phyloP scores from a whole-genome alignment of 768 basidiomycete species.

The Leccinum rimulosum region DNA sequence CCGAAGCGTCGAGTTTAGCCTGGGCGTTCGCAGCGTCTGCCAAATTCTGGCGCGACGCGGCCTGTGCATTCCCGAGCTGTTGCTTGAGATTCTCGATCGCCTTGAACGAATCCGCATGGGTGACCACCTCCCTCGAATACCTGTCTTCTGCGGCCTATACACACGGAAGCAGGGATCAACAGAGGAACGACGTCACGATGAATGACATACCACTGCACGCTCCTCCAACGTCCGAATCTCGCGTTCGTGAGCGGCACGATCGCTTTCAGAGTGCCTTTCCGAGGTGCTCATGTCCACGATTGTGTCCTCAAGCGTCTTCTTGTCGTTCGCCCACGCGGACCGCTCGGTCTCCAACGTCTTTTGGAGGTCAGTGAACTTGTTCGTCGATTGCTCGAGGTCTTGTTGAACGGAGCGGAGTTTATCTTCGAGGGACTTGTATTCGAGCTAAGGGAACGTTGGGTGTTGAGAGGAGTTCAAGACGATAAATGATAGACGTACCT shows the following conservation, averaged over 20 bases:
- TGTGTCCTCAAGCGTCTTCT: constrained; percentile 78
- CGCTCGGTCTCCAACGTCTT: constrained; percentile 69
- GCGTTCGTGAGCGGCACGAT: constrained; percentile 59
- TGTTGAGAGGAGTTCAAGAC: background rate
- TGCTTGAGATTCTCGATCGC: constrained; percentile 59
- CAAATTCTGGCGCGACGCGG: constrained; percentile 53
- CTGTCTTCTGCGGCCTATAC: constrained; percentile 71
- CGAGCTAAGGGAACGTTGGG: constrained; percentile 44
- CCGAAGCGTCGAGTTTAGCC: constrained; percentile 67
- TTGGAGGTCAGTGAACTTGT: constrained; percentile 57
- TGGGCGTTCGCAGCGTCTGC: constrained; percentile 70
- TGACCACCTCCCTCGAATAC: constrained; percentile 76
- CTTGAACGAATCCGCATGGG: constrained; percentile 86
- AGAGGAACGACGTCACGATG: background rate
- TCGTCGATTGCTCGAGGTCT: constrained; percentile 49
- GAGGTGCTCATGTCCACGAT: constrained; percentile 79
- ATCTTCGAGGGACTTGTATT: constrained; percentile 60
- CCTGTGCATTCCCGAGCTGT: constrained; percentile 53
- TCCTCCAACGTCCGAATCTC: constrained; percentile 68
- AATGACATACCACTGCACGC: constrained; percentile 55
- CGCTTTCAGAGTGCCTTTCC: constrained; percentile 63
- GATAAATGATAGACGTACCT: constrained; percentile 43
- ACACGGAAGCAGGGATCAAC: background rate
- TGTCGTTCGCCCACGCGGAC: constrained; percentile 69
- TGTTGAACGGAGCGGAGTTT: constrained; percentile 52